Evolutionary conservation across 768 basidiomycete genomes (phyloP).

Genomic region (Bullera alba): DNA sequence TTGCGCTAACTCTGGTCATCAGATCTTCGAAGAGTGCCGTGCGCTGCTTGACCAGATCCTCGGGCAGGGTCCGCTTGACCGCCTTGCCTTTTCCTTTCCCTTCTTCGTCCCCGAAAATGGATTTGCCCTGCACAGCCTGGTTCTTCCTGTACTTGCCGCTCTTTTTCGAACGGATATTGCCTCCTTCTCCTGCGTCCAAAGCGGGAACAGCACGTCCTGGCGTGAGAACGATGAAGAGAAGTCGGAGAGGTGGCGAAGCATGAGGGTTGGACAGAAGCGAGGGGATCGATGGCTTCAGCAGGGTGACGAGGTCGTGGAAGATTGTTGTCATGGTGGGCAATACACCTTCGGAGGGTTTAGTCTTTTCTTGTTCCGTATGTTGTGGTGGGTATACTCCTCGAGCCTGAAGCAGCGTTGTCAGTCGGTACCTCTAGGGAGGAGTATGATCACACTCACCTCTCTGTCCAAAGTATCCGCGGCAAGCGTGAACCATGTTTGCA

Average conservation of each 20-base stretch:
- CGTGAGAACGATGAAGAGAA: slow-evolving; percentile 68
- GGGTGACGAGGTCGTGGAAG: slow-evolving; percentile 19
- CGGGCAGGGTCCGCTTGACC: slow-evolving; percentile 45
- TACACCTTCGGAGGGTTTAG: slow-evolving; percentile 13
- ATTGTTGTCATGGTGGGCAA: slow-evolving; percentile 46
- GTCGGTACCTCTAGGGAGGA: not conserved
- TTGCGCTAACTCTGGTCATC: slow-evolving; percentile 24
- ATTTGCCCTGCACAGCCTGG: slow-evolving; percentile 68
- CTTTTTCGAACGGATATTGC: slow-evolving; percentile 68
- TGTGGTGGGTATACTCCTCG: slow-evolving; percentile 47
- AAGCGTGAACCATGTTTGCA: slow-evolving; percentile 71
- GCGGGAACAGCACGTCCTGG: slow-evolving; percentile 51
- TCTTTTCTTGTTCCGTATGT: slow-evolving; percentile 21
- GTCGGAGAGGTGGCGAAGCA: slow-evolving; percentile 81
- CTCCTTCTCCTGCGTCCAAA: slow-evolving; percentile 40
- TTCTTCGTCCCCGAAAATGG: slow-evolving; percentile 56
- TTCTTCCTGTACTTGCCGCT: slow-evolving; percentile 73
- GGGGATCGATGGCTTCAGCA: slow-evolving; percentile 57
- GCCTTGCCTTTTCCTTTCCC: slow-evolving; percentile 27
- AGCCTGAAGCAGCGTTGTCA: slow-evolving; percentile 5
- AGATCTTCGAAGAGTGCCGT: slow-evolving; percentile 51
- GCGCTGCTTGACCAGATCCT: slow-evolving; percentile 56
- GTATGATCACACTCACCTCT: slow-evolving; percentile 37
- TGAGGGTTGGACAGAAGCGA: slow-evolving; percentile 74
- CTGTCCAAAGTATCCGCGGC: slow-evolving; percentile 48